Evolutionary conservation across 805 yeast species (phyloP).

Genomic region (Kregervanrija delftensis): DNA sequence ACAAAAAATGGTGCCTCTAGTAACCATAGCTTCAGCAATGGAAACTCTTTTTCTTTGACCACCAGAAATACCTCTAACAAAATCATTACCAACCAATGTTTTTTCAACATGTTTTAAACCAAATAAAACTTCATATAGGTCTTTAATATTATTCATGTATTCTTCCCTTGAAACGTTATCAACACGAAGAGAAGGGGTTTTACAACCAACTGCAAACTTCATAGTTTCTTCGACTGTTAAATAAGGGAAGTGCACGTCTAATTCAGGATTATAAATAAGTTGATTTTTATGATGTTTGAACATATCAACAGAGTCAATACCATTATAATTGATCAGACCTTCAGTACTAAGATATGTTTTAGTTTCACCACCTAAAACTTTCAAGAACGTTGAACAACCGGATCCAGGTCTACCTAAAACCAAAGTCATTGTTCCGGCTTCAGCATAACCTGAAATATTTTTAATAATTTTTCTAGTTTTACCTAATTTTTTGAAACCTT

Average conservation of each 20-base stretch:
- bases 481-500: conserved; percentile 3
- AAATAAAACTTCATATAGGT: conserved; percentile 43
- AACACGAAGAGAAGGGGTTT: conserved; percentile 42
- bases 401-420: conserved; percentile 54
- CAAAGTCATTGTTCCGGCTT: conserved; percentile 46
- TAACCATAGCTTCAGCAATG: conserved; percentile 52
- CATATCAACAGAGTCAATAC: conserved; percentile 39
- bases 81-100: conserved; percentile 59
- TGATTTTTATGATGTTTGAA: conserved; percentile 36
- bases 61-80: conserved; percentile 62
- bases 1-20: conserved; percentile 47
- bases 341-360: conserved; percentile 28
- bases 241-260: conserved; percentile 47
- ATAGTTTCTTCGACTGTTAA: conserved; percentile 46
- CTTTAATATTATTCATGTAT: conserved; percentile 35
- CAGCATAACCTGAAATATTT: conserved; percentile 15
- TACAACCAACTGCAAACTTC: conserved; percentile 44
- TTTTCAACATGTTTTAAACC: conserved; percentile 52
- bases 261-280: conserved; percentile 45
- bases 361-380: conserved; percentile 36
- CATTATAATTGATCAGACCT: conserved; percentile 40
- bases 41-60: conserved; percentile 68
- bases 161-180: conserved; percentile 33
- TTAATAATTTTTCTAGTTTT: conserved; percentile 13
- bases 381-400: conserved; percentile 52